These are phyloP conservation scores for Schwanniomyces polymorphus DNA, from an alignment of 805 yeast genomes.

Conservation along the genomic window DNA sequence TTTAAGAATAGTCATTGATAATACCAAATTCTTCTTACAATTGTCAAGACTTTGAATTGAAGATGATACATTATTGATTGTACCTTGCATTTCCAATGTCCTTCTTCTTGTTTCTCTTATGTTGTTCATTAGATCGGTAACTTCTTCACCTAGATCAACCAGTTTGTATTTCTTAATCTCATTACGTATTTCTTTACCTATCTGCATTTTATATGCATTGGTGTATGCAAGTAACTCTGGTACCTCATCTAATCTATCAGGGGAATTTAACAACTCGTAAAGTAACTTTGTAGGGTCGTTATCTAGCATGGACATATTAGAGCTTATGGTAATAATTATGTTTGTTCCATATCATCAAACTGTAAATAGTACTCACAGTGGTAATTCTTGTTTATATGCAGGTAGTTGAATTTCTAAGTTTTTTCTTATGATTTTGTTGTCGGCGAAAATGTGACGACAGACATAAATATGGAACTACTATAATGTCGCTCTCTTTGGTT, in stretches of 20 bases:
- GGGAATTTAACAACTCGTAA: slow-evolving; percentile 48
- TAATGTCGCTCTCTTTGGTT: no score
- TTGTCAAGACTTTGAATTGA: slow-evolving; percentile 78
- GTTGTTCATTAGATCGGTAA: slow-evolving; percentile 41
- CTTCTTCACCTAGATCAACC: slow-evolving; percentile 27
- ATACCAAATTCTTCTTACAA: slow-evolving; percentile 79
- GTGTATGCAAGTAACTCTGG: slow-evolving; percentile 52
- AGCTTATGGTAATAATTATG: no score
- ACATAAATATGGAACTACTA: no score
- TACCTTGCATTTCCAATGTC: slow-evolving; percentile 56
- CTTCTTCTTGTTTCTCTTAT: slow-evolving; percentile 48
- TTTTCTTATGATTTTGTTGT: no score
- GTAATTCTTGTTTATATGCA: no score
- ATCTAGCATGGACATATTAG: slow-evolving; percentile 15
- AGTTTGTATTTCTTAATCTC: slow-evolving; percentile 35
- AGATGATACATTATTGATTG: slow-evolving; percentile 69
- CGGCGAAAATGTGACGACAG: no score
- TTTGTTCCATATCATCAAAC: background rate
- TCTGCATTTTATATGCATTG: slow-evolving; percentile 46
- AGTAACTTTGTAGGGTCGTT: slow-evolving; percentile 60
- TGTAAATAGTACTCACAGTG: background rate
- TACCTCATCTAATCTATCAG: slow-evolving; percentile 51
- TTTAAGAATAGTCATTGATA: slow-evolving; percentile 82
- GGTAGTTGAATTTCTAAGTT: no score
- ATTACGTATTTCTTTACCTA: slow-evolving; percentile 45